Base-by-base conservation (phyloP, 1,284 basidiomycete genomes). In the Xerocomus minutiporus region DNA sequence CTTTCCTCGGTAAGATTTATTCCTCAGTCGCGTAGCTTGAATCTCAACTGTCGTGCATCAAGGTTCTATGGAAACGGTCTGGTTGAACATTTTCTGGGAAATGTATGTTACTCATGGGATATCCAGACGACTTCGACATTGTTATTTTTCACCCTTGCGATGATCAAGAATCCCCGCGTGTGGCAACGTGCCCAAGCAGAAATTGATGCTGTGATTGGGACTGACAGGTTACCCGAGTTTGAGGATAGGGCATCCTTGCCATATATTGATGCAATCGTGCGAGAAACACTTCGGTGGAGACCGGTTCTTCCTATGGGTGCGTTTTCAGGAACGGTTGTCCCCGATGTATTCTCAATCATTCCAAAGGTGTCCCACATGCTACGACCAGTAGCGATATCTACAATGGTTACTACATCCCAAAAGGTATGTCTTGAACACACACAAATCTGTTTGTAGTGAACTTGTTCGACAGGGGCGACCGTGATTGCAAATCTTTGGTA, bases 181-280 rank as follows among this genome's bases (percentile, higher is more conserved):
- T 42, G 48, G 48, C 36, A 42, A 35, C 31, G n/a, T 20, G 48
- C 48, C 5, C 48, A 49, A 42, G n/a, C 11, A 2, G 25, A 15
- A 3, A 43, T 50, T 7, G 48, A 50, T 6, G 7, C 15, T 12
- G 35, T 47, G 4, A 28, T 48, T 5, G 38, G 46, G n/a, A 48
- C 17, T n/a, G 26, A 31, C 12, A 26, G 73, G 13, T 60, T 78
- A 0, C 77, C 77, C 0, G 66, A 61, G 0, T 72, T 75, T 28
- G 59, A 61, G 2, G 77, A 79, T 48, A 58, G 69, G 31, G 50
- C 59, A 0, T 51, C 53, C 0, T 58, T 79, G 29, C 71, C 72
- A 0, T 77, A 73, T 49, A 51, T 75, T 4, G 61, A 67, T 0
- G 70, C 69, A 0, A 48, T 74, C 5, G 49, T 77, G 4, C 69